Conservation (phyloP, 352 stramenopile genomes). For the Albugo laibachii region DNA sequence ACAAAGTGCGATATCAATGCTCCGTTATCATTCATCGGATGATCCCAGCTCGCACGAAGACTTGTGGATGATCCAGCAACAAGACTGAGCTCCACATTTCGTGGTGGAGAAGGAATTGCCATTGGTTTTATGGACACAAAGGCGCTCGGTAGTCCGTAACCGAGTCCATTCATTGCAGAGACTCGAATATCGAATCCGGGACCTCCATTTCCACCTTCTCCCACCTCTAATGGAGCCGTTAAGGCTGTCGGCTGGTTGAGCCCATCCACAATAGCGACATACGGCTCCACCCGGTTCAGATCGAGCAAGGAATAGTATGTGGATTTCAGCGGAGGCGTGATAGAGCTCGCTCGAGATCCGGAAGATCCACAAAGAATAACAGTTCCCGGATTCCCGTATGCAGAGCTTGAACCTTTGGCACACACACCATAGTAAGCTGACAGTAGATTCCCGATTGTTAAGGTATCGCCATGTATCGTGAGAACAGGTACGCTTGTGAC, state of each 20-base stretch:
- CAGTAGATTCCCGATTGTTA: constrained; percentile 16
- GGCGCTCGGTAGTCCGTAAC: constrained; percentile 32
- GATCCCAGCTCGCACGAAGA: constrained; percentile 77
- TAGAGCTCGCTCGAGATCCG: constrained; percentile 21
- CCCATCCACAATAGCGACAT: constrained; percentile 25
- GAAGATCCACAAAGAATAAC: constrained; percentile 22
- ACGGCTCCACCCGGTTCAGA: constrained; percentile 15
- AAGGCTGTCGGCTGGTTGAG: constrained; percentile 20
- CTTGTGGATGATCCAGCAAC: constrained; percentile 39
- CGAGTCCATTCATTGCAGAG: constrained; percentile 34
- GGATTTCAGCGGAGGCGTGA: constrained; percentile 14
- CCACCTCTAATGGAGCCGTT: constrained; percentile 11
- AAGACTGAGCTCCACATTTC: constrained; percentile 47
- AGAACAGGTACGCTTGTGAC: constrained; percentile 14
- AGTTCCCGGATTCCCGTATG: constrained; percentile 13
- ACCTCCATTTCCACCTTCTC: constrained; percentile 15
- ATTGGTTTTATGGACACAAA: constrained; percentile 73
- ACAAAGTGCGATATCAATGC: constrained; percentile 69
- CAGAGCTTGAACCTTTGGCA: constrained; percentile 12
- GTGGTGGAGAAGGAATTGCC: constrained; percentile 49
- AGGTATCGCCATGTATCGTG: constrained; percentile 13
- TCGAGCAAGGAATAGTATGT: constrained; percentile 21
- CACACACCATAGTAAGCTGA: constrained; percentile 17
- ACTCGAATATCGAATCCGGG: constrained; percentile 42
- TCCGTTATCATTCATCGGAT: constrained; percentile 65